Base-by-base conservation (phyloP, 768 basidiomycete genomes). In the Daedaleopsis nitida region DNA sequence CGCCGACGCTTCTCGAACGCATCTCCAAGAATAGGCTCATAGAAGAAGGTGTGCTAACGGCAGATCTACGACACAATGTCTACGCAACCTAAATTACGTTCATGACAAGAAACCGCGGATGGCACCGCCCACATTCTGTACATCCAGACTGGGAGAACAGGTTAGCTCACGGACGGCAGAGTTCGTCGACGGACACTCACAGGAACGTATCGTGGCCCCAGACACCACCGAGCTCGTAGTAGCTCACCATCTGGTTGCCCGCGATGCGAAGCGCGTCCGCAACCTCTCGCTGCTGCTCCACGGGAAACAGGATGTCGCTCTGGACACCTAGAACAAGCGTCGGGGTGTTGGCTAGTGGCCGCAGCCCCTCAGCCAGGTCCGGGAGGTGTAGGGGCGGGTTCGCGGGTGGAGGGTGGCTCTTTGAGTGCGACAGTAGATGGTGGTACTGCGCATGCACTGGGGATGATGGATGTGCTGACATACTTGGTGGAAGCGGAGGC, bases 151-250 rank as follows among this genome's bases (percentile, higher is more conserved):
- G 58, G 39, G 54, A 34, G 59, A 47, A 44, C 45, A 13, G 58
- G 49, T 42, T 49, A 56, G 24, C 62, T 16, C 43, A 44, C 37
- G 8, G 23, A 13, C 10, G 9, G 23, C 37, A 39, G 9, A 16
- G 50, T 21, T 47, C n/a, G 38, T 62, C 53, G 39, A 61, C 54
- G 9, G 16, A 21, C 1, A 84, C 89, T 82, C 69, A 90, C 86
- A 98, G 78, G 78, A 98, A 98, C 21, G 95, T 98, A 75, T 99
- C 96, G 70, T 99, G 96, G 1, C 97, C 97, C 96, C 95, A 98
- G n/a, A 98, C 96, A 10, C 96, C 96, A 27, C 96, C 96, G 2
- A 98, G 83, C 75, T 98, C 97, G 72, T 96, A 99, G 74, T 98
- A 98, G 61, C 92, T 90, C 27, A 99, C 97, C 59, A 82, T 78